These are phyloP conservation scores for Euryodendron excelsum DNA, from an alignment of 148 eudicot genomes.

Conservation along the genomic window DNA sequence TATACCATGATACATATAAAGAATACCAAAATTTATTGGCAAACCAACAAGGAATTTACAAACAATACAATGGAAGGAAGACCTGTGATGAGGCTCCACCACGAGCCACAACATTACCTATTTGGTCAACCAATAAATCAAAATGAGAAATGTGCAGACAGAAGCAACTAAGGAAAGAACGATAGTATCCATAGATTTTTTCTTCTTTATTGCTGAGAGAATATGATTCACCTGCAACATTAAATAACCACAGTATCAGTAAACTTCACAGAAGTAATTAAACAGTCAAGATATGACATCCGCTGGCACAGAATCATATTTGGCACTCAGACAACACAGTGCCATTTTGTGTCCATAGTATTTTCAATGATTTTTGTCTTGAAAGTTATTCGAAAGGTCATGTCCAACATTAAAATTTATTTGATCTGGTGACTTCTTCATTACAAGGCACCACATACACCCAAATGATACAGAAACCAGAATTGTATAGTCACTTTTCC, in stretches of 20 bases:
- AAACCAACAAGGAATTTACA: background rate
- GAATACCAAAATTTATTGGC: conserved; percentile 11
- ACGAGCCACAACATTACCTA: conserved; percentile 19
- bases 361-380: background rate
- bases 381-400: background rate
- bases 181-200: conserved; percentile 96
- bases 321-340: background rate
- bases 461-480: background rate
- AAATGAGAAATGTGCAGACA: conserved; percentile 90
- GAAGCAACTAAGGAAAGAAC: conserved; percentile 95
- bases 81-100: background rate
- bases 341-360: background rate
- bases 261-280: background rate
- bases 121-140: conserved; percentile 89
- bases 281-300: background rate
- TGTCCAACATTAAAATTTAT: background rate
- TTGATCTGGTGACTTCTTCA: background rate
- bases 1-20: conserved; percentile 2
- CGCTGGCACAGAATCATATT: background rate
- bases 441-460: background rate
- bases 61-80: conserved; percentile 3
- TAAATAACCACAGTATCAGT: background rate
- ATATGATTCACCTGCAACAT: conserved; percentile 79
- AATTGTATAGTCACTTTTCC: conserved; percentile 4
- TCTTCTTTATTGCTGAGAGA: conserved; percentile 88